These are phyloP conservation scores for Quercus lobata DNA, from an alignment of 331 rosid species.

Conservation along the genomic window DNA sequence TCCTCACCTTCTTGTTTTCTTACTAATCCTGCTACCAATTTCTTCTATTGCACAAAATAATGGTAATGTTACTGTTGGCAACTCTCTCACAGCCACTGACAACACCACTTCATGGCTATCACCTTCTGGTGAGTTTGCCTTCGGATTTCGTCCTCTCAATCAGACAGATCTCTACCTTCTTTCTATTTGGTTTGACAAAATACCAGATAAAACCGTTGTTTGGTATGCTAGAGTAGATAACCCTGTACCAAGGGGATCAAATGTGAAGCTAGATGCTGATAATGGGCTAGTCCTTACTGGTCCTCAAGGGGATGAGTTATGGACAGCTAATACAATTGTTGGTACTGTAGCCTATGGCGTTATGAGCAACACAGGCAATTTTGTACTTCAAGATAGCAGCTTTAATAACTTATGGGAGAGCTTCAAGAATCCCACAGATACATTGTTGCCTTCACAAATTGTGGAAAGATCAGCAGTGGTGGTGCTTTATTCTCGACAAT, in stretches of 20 bases:
- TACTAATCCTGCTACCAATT: slow-evolving; percentile 21
- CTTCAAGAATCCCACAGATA: slow-evolving; percentile 33
- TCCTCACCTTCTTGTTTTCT: neutral
- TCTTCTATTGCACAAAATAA: slow-evolving; percentile 27
- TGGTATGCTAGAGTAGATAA: slow-evolving; percentile 30
- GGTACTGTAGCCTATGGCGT: slow-evolving; percentile 19
- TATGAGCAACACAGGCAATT: slow-evolving; percentile 44
- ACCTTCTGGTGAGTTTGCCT: slow-evolving; percentile 53
- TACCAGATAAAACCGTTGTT: slow-evolving; percentile 37
- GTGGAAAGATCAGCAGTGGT: neutral
- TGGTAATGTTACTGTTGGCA: slow-evolving; percentile 15
- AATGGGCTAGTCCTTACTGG: slow-evolving; percentile 35
- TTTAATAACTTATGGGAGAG: slow-evolving; percentile 30
- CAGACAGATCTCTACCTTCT: slow-evolving; percentile 32
- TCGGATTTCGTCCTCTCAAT: slow-evolving; percentile 35
- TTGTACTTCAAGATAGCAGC: slow-evolving; percentile 17
- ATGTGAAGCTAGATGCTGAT: slow-evolving; percentile 17
- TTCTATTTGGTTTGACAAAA: slow-evolving; percentile 44
- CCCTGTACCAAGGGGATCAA: slow-evolving; percentile 36
- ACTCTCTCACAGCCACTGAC: slow-evolving; percentile 16
- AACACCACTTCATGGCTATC: slow-evolving; percentile 38
- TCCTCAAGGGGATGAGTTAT: slow-evolving; percentile 29
- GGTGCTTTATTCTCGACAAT: slow-evolving; percentile 14
- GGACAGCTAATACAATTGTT: neutral
- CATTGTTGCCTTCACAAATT: slow-evolving; percentile 39